Evolutionary conservation across 345 rosid genomes (phyloP), one percentile per base, ranked within the genome.

Genomic region (Combretum micranthum): DNA sequence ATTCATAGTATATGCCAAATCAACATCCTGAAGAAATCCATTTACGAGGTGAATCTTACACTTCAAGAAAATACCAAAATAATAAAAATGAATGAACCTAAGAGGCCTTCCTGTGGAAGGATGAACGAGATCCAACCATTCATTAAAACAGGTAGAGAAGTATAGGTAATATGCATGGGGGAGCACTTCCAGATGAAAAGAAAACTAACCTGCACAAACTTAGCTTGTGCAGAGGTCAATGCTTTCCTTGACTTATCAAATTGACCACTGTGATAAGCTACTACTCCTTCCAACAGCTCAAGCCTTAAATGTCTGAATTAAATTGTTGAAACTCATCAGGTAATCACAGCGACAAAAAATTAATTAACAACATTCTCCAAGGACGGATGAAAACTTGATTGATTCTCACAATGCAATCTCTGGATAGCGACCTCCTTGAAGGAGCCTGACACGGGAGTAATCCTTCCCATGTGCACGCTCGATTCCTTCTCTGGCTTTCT

Each of bases 391-490:
- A 57, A n/a, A 44, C 46, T 56, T 37, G 25, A 59, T 39, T 22
- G 54, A 46, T 44, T 64, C 97, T 83, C 60, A 88, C 98, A 92
- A 53, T 12, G 97, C 89, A 68, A 86, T 74, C 64, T 84, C 96
- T 19, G 93, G 85, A 59, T 81, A 62, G 65, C 74, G 79, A 50
- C 95, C 96, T 1, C 77, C 80, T 75, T 86, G 95, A 68, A 92
- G 95, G 70, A 86, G 72, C 66, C 93, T 84, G 53, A 92, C 67
- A 64, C 98, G 95, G 39, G 84, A 80, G 52, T 80, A 76, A 52
- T 92, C 96, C 69, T 92, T 92, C 52, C 98, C 98, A 65, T 92
- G 93, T 64, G 90, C 79, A 72, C 76, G 93, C 50, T 88, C 94
- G 53, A 92, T 75, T 72, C 97, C 97, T 72, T 75, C 85, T 79